Evolutionary conservation across 768 basidiomycete genomes (phyloP), one percentile per base, ranked within the genome.

Genomic region (Pleurotus cornucopiae): DNA sequence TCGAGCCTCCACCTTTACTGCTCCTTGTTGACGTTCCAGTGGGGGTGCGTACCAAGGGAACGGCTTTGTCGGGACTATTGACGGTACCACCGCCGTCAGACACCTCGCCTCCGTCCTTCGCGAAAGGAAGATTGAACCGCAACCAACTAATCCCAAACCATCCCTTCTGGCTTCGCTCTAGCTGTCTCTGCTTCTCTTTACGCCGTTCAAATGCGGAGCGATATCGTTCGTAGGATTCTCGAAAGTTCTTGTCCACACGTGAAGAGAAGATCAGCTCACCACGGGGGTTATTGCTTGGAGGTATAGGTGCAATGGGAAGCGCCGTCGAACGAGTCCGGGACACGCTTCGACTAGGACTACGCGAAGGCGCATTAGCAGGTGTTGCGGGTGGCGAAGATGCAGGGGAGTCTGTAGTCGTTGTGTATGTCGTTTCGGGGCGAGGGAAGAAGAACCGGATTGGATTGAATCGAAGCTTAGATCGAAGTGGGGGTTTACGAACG

Each of bases 241-340:
- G 78, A 69, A 98, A 98, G 16, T 69, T 64, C 51, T 80, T 79
- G 58, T 91, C 88, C 16, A 99, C 88, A 46, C 91, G 85, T 9
- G 88, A 91, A 2, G 91, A 94, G 72, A 99, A 97, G 55, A 98
- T 97, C 57, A 99, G 84, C 66, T 99, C 97, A 49, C 97, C 96
- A 12, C 95, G 87, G 2, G 96, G 94, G 69, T 94, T 97, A 25
- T 77, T 76, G 12, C 93, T 80, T 0, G 94, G 92, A 2, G 94
- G 94, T 41, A 97, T 95, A n/a, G 91, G 83, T 1, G 86, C 75
- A 55, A 92, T 85, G 49, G 80, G 80, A 21, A 80, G 70, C 25
- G 82, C 77, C 5, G 78, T 76, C 34, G 67, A 66, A 3, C 61
- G 62, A 2, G 72, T 66, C n/a, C 74, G 66, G 5, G 72, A 63